phyloP scores from a whole-genome alignment of 345 rosid genomes.

The Populus simonii region DNA sequence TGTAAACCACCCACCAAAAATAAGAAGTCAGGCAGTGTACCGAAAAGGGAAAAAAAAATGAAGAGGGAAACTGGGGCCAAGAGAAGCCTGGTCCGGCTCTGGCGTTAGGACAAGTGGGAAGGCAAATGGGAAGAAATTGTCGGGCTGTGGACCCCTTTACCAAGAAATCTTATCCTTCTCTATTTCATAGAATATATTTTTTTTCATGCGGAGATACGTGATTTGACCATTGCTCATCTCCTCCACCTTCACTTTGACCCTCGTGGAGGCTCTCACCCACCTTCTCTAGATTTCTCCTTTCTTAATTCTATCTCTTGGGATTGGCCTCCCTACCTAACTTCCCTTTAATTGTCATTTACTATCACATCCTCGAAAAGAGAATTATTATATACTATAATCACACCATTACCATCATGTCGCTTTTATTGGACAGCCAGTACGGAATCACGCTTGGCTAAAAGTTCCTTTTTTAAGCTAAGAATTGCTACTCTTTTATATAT shows the following conservation, averaged over 20 bases:
- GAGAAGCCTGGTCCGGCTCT: slow-evolving; percentile 13
- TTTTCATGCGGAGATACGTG: background rate
- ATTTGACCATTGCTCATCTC: background rate
- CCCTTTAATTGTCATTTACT: background rate
- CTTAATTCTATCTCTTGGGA: background rate
- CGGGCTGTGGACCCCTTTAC: slow-evolving; percentile 11
- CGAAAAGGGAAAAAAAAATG: too few species aligned
- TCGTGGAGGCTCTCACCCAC: background rate
- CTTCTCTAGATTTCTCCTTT: background rate
- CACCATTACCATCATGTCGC: background rate
- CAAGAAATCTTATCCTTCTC: background rate
- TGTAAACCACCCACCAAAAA: too few species aligned
- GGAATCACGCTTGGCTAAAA: background rate
- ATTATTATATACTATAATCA: background rate
- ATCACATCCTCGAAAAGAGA: background rate
- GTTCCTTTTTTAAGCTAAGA: background rate
- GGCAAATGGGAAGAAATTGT: slow-evolving; percentile 11
- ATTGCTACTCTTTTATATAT: background rate
- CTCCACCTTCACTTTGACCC: background rate
- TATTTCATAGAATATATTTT: background rate
- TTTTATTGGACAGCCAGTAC: background rate
- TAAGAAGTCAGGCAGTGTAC: too few species aligned
- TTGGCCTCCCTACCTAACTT: background rate
- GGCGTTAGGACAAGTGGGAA: slow-evolving; percentile 12
- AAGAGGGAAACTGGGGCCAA: background rate